Base-by-base conservation (phyloP, 176 grass and related monocot genomes). In the Triticum timopheevii region DNA sequence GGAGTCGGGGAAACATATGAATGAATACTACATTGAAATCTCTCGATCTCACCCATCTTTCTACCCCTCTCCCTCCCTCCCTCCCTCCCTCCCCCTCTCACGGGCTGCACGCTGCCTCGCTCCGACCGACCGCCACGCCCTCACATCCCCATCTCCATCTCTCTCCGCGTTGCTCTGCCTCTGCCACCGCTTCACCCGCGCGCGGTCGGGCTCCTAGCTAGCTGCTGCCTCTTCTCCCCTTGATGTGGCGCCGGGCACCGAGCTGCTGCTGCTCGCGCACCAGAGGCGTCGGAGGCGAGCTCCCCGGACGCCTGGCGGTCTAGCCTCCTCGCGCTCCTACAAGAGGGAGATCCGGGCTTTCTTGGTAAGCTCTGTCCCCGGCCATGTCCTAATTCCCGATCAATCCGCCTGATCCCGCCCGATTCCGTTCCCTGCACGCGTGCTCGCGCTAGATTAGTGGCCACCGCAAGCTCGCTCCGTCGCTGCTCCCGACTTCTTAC, bases 101-200 rank as follows among this genome's bases (percentile, higher is more conserved):
- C 82, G 82, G 56, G 72, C 83, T 49, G 40, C 83, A 17, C 72
- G 83, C 83, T 77, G 83, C 83, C 59, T 85, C 83, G 82, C 82
- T 84, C 69, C 70, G 82, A 64, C 82, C 54, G 82, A 83, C 82
- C 83, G 72, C 31, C 80, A 69, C 80, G 54, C 81, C 33, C 45
- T 71, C 54, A 40, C 82, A 31, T 40, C 69, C 69, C 25, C 69
- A 62, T 63, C 69, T 62, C 69, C 54, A 31, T 74, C 69, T 75
- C 69, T 63, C 56, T 63, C 69, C 56, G 69, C 56, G 82, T 75
- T 84, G 54, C 54, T 74, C 82, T 73, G 50, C 68, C 39, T 83
- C 81, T 71, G 68, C 68, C 36, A 64, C 82, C 24, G 69, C 54
- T 73, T 74, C 71, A 4, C 58, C 38, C 15, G 72, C 12, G 59